Base-by-base conservation (phyloP, 2,329 filamentous ascomycete species). In the Aspergillus melleus region DNA sequence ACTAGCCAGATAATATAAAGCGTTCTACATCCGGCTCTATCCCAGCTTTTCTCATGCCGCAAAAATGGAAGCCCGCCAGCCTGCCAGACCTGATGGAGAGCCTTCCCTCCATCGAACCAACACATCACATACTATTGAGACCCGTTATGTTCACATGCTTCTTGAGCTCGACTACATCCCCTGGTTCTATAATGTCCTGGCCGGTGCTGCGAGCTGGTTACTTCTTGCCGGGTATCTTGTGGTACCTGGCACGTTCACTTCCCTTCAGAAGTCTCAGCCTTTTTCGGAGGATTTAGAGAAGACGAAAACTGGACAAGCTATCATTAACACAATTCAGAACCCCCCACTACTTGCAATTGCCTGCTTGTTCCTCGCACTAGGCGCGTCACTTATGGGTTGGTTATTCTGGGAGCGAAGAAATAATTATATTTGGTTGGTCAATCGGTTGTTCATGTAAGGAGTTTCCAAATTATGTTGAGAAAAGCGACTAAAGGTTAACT, bases 351-450 rank as follows among this genome's bases (percentile, higher is more conserved):
- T 83, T 26, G 80, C 76, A 26, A 67, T 83, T 16, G 78, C 79
- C 1, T 78, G 76, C 14, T 70, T 77, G 9, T 77, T 78, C 29
- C 80, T 82, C 57, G 72, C 72, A 6, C 57, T 79, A 6, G 80
- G 80, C 3, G 65, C 69, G 1, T 46, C 74, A 1, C 78, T 81
- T 3, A 79, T 81, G 66, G 54, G 75, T 3, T 76, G 73, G 66
- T 70, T 85, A 14, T 81, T 76, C 61, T 71, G 76, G 55, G 70
- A 73, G 30, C 80, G 81, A 71, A 70, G 77, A 44, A 67, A 68
- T 16, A 85, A 85, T 62, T 84, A 84, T 59, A 76, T 85, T 19
- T 86, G 82, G 83, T 72, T 85, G 20, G 74, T 84, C 6, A 83
- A 84, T 66, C 74, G 77, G 58, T 72, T 85, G 10, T 83, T 85